Percentiles rank a stretch among this genome's conserved stretches.
Evolutionary conservation across 1,139 yeast genomes (phyloP).

Genomic region (Suzukiozyma palmioleophila): DNA sequence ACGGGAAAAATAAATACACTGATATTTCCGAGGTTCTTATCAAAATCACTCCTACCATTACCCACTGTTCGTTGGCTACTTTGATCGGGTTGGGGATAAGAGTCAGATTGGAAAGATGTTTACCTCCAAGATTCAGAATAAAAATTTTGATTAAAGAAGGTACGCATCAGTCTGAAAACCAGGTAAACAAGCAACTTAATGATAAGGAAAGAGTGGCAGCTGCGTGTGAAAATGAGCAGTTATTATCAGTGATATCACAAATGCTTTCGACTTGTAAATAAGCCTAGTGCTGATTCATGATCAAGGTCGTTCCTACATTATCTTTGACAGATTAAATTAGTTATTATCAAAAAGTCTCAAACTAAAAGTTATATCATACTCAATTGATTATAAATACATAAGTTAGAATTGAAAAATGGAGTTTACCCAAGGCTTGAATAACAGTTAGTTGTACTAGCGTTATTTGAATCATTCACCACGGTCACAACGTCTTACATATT

Average conservation of each 20-base stretch:
- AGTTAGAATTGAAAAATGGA: neutral
- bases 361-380: neutral
- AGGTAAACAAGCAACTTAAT: slow-evolving; percentile 92
- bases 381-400: slow-evolving; percentile 3
- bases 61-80: slow-evolving; percentile 96
- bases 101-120: slow-evolving; percentile 82
- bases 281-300: no score
- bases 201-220: slow-evolving; percentile 98
- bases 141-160: slow-evolving; percentile 82
- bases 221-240: slow-evolving; percentile 95
- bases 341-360: slow-evolving; percentile 1
- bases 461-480: slow-evolving; percentile 4
- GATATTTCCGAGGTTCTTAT: slow-evolving; percentile 75
- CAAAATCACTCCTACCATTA: slow-evolving; percentile 92
- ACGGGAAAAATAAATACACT: slow-evolving; percentile 41
- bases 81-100: slow-evolving; percentile 92
- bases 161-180: slow-evolving; percentile 91
- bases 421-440: neutral
- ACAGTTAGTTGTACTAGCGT: no score
- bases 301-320: no score
- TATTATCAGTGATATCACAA: slow-evolving; percentile 79
- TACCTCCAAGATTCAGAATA: slow-evolving; percentile 82
- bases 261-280: slow-evolving; percentile 80
- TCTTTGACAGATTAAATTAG: no score
- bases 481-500: slow-evolving; percentile 2